A percentile compares a stretch with the other conserved stretches of the same genome.
Evolutionary conservation across 2,329 filamentous ascomycete genomes (phyloP).

Genomic region (Chaetomiaceae sp.): DNA sequence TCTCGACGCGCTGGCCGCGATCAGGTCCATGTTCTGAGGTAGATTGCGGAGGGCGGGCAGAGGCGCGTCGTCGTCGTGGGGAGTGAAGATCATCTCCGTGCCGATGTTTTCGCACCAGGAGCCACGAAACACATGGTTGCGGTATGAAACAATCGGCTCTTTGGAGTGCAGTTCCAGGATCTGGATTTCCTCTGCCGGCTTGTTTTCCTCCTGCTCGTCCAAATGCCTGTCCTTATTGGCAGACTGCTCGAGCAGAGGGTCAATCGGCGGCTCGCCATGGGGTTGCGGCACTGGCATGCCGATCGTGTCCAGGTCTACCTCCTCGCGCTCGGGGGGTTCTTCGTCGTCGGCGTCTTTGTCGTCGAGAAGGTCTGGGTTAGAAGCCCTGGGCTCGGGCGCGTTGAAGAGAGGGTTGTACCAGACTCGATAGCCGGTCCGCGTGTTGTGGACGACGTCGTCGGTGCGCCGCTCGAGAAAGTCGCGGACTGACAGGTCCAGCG

Average conservation of each 20-base stretch:
- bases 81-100: slow-evolving; percentile 71
- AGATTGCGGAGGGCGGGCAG: slow-evolving; percentile 48
- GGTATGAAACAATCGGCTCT: slow-evolving; percentile 75
- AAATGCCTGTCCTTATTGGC: slow-evolving; percentile 20
- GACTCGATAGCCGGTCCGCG: slow-evolving; percentile 42
- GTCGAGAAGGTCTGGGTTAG: slow-evolving; percentile 21
- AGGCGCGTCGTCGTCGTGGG: slow-evolving; percentile 37
- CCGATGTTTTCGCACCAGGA: slow-evolving; percentile 79
- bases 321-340: slow-evolving; percentile 33
- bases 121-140: slow-evolving; percentile 72
- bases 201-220: slow-evolving; percentile 8
- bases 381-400: slow-evolving; percentile 18
- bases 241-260: slow-evolving; percentile 17
- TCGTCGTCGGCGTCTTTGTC: slow-evolving; percentile 27
- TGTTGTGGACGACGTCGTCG: slow-evolving; percentile 34
- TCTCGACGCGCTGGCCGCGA: slow-evolving; percentile 66
- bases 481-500: slow-evolving; percentile 57
- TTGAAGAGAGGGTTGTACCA: slow-evolving; percentile 34
- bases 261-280: slow-evolving; percentile 12
- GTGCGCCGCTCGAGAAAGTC: slow-evolving; percentile 47
- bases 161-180: slow-evolving; percentile 75
- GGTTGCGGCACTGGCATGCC: slow-evolving; percentile 11
- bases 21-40: slow-evolving; percentile 59
- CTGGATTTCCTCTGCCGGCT: slow-evolving; percentile 49
- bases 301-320: slow-evolving; percentile 29